phyloP scores from a whole-genome alignment of 2,329 filamentous ascomycete species.

The Xylariomycetidae sp. region DNA sequence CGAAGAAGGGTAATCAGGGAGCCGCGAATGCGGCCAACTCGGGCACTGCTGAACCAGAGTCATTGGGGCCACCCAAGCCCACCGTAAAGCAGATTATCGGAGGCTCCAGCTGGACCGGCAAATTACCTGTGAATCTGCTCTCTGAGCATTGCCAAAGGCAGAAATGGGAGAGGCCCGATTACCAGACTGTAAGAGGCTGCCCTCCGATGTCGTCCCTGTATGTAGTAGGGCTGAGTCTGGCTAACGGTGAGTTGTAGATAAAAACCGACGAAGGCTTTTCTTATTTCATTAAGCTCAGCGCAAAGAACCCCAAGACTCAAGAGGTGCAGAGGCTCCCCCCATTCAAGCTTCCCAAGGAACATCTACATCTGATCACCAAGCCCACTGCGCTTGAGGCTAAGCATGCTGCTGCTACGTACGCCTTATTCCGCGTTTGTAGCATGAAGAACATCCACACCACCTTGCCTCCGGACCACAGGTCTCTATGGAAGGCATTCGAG shows the following conservation, averaged over 20 bases:
- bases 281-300: constrained; percentile 73
- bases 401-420: constrained; percentile 89
- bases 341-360: constrained; percentile 70
- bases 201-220: constrained; percentile 7
- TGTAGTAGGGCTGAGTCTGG: constrained; percentile 44
- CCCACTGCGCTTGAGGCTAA: constrained; percentile 82
- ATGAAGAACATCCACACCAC: constrained; percentile 96
- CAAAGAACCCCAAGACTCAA: constrained; percentile 74
- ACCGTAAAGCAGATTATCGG: constrained; percentile 79
- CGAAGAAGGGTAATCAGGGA: constrained; percentile 32
- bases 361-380: constrained; percentile 69
- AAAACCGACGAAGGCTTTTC: constrained; percentile 75
- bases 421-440: constrained; percentile 83
- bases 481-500: constrained; percentile 88
- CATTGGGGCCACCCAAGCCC: constrained; percentile 47
- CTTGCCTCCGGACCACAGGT: constrained; percentile 82
- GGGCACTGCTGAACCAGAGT: constrained; percentile 25
- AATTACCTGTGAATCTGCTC: constrained; percentile 87
- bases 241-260: too few species aligned
- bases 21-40: constrained; percentile 16
- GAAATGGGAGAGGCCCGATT: constrained; percentile 91
- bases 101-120: constrained; percentile 94
- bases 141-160: constrained; percentile 94
- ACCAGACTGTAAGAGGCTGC: constrained; percentile 59
- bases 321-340: constrained; percentile 70